A percentile compares a stretch with the other conserved stretches of the same genome.
Evolutionary conservation across 192 early-diverging fungal species (phyloP).

Genomic region (Paraglomus occultum): DNA sequence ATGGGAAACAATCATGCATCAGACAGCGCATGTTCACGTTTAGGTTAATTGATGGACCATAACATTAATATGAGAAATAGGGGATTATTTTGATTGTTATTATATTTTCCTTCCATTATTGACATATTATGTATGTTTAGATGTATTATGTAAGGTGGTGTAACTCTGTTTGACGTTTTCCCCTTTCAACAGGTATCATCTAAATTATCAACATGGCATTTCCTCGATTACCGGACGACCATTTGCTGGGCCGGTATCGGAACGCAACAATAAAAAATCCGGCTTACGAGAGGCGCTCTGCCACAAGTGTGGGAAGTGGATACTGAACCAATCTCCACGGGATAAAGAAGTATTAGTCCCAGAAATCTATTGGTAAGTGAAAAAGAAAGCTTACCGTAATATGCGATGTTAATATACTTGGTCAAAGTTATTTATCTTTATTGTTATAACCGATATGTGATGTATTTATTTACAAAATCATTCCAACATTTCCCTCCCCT

Average conservation of each 20-base stretch:
- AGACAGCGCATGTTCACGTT: no score
- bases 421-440: not conserved
- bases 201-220: conserved; percentile 31
- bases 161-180: not conserved
- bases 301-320: conserved; percentile 28
- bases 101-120: no score
- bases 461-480: not conserved
- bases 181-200: conserved; percentile 19
- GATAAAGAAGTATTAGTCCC: conserved; percentile 30
- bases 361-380: conserved; percentile 25
- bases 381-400: no score
- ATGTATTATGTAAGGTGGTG: no score
- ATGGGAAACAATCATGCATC: no score
- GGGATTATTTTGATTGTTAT: no score
- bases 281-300: conserved; percentile 27
- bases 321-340: conserved; percentile 27
- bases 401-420: no score
- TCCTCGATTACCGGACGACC: conserved; percentile 28
- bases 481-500: not conserved
- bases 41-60: no score
- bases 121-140: no score
- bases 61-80: no score
- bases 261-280: conserved; percentile 26
- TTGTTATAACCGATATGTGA: not conserved
- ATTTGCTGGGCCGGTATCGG: conserved; percentile 11